These are phyloP conservation scores for Epichloe festucae DNA, from an alignment of 2,329 filamentous ascomycete genomes.

Conservation along the genomic window DNA sequence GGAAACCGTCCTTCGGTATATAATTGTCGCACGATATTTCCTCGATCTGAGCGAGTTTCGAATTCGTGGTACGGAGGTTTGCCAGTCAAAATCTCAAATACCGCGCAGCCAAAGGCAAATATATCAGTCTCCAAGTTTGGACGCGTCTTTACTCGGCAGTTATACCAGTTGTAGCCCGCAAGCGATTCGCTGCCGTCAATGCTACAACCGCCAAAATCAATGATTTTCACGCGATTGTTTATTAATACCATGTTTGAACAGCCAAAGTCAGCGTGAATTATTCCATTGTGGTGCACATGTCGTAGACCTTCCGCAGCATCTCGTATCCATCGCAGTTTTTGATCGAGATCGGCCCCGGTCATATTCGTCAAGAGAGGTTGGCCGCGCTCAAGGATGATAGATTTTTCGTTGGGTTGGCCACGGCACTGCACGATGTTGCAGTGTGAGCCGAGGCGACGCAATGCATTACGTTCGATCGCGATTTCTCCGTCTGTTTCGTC, in stretches of 20 bases:
- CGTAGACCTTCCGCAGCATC: conserved; percentile 1
- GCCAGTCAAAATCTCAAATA: background rate
- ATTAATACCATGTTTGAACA: conserved; percentile 5
- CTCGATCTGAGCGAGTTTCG: background rate
- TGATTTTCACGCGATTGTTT: conserved; percentile 1
- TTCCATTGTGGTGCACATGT: conserved; percentile 3
- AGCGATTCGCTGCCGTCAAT: conserved; percentile 4
- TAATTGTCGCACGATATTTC: background rate
- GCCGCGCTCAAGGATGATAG: conserved; percentile 5
- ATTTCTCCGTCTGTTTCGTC: conserved; percentile 3
- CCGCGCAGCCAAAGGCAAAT: background rate
- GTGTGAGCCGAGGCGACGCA: conserved; percentile 1
- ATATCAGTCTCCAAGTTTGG: background rate
- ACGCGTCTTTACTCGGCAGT: background rate
- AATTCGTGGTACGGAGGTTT: background rate
- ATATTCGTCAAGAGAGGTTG: background rate
- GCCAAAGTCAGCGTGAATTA: conserved; percentile 4
- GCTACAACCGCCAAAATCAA: conserved; percentile 5
- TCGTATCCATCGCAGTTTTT: conserved; percentile 3
- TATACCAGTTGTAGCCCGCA: conserved; percentile 5
- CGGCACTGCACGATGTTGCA: conserved; percentile 3
- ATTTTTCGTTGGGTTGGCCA: conserved; percentile 1
- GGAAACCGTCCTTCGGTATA: conserved; percentile 3
- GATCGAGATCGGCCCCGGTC: background rate
- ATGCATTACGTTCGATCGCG: conserved; percentile 3